Evolutionary conservation across 192 early-diverging fungal species (phyloP).

Genomic region (Backusella parvicylindrica): DNA sequence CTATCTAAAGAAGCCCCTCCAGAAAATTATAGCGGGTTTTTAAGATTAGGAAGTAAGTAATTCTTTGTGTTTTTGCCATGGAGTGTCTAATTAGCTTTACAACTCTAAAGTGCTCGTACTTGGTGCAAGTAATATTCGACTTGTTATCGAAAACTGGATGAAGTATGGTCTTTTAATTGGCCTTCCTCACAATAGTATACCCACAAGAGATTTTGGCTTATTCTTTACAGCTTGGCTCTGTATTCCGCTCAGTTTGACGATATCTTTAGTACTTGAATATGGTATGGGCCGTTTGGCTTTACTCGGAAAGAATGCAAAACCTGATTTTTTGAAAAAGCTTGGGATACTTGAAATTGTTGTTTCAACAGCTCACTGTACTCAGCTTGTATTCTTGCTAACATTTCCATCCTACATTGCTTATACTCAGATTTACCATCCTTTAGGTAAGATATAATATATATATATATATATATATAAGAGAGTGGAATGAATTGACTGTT

Average conservation of each 20-base stretch:
- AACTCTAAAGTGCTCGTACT: constrained; percentile 60
- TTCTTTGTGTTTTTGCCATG: not conserved
- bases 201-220: constrained; percentile 55
- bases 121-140: constrained; percentile 75
- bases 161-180: constrained; percentile 84
- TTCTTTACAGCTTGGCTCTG: constrained; percentile 46
- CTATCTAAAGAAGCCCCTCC: constrained; percentile 82
- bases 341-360: constrained; percentile 23
- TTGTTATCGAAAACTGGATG: constrained; percentile 85
- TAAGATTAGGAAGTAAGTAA: constrained; percentile 66
- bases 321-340: constrained; percentile 8
- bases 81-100: not conserved
- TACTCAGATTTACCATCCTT: constrained; percentile 64
- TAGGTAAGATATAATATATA: constrained; percentile 26
- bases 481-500: not conserved
- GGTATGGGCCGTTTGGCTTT: constrained; percentile 31
- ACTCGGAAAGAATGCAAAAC: constrained; percentile 23
- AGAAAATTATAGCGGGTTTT: constrained; percentile 83
- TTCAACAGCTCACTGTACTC: constrained; percentile 43
- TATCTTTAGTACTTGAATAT: constrained; percentile 61
- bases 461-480: not conserved
- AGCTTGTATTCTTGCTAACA: constrained; percentile 52
- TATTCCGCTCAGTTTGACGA: constrained; percentile 51
- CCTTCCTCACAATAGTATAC: constrained; percentile 55
- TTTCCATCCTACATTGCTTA: constrained; percentile 66